These are phyloP conservation scores for Plasmodium billcollinsi DNA, from an alignment of 169 alveolate species.

Conservation along the genomic window DNA sequence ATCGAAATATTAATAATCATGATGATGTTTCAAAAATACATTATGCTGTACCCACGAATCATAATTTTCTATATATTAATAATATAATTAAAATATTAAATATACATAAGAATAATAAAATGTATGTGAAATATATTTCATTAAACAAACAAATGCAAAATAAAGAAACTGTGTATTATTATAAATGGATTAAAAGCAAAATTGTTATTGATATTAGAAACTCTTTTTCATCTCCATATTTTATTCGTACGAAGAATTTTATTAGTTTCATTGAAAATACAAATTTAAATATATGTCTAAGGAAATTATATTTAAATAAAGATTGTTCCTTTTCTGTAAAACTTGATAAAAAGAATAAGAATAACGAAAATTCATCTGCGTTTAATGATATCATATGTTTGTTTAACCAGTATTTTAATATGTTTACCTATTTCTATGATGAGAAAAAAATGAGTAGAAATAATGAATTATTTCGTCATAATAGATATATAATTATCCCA, in stretches of 20 bases:
- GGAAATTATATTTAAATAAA: slow-evolving; percentile 56
- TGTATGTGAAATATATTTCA: slow-evolving; percentile 36
- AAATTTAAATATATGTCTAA: slow-evolving; percentile 47
- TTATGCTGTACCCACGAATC: slow-evolving; percentile 11
- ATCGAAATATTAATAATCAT: slow-evolving; percentile 24
- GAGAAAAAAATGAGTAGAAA: slow-evolving; percentile 37
- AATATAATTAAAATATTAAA: slow-evolving; percentile 53
- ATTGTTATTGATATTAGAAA: slow-evolving; percentile 54
- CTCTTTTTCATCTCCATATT: slow-evolving; percentile 71
- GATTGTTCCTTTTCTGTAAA: slow-evolving; percentile 52
- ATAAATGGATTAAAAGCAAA: slow-evolving; percentile 68
- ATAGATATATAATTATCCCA: slow-evolving; percentile 49
- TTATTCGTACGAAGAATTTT: slow-evolving; percentile 71
- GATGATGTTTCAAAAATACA: slow-evolving; percentile 47
- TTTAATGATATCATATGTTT: slow-evolving; percentile 35
- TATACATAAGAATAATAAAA: slow-evolving; percentile 31
- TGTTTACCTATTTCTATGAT: slow-evolving; percentile 52
- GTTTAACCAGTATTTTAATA: slow-evolving; percentile 53
- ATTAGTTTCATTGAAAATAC: slow-evolving; percentile 57
- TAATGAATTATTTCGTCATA: slow-evolving; percentile 51
- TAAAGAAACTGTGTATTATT: slow-evolving; percentile 18
- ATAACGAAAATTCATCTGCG: slow-evolving; percentile 23
- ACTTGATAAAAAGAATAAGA: slow-evolving; percentile 45
- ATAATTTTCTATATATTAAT: slow-evolving; percentile 57
- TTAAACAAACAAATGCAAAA: slow-evolving; percentile 16